phyloP scores from a whole-genome alignment of 345 rosid species.

The Adansonia digitata region DNA sequence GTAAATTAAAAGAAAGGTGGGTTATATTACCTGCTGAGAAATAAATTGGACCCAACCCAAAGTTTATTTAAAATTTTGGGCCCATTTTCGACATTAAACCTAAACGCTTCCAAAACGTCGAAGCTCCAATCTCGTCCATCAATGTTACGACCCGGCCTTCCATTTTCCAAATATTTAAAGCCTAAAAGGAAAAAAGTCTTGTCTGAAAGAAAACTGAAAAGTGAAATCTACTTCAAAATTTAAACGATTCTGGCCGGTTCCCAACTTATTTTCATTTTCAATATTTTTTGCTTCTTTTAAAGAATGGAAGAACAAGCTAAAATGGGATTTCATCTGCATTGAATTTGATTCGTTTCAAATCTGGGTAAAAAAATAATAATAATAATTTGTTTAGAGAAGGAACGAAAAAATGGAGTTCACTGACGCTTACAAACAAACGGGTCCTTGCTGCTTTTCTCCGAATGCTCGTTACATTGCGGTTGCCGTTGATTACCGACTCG shows the following conservation, averaged over 20 bases:
- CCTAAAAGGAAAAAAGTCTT: too few relatives aligned
- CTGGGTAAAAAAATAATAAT: not conserved
- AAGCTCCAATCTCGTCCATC: not conserved
- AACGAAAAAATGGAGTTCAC: constrained; percentile 74
- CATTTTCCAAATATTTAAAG: too few relatives aligned
- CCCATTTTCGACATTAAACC: not conserved
- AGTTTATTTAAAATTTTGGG: not conserved
- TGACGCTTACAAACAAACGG: constrained; percentile 80
- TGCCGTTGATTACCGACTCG: constrained; percentile 84
- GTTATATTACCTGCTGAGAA: not conserved
- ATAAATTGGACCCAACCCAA: not conserved
- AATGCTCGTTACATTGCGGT: constrained; percentile 83
- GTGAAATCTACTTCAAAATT: constrained; percentile 1
- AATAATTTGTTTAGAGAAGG: not conserved
- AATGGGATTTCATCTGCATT: not conserved
- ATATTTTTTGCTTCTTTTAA: not conserved
- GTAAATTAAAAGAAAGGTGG: not conserved
- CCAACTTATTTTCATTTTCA: not conserved
- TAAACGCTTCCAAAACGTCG: not conserved
- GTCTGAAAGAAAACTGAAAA: not conserved
- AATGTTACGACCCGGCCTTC: not conserved
- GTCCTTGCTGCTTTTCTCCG: constrained; percentile 89
- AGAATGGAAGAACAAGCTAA: not conserved
- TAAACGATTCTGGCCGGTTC: not conserved
- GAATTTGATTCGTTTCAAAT: not conserved